phyloP scores from a whole-genome alignment of 2,329 filamentous ascomycete genomes.

The Sordariomycetes sp. region DNA sequence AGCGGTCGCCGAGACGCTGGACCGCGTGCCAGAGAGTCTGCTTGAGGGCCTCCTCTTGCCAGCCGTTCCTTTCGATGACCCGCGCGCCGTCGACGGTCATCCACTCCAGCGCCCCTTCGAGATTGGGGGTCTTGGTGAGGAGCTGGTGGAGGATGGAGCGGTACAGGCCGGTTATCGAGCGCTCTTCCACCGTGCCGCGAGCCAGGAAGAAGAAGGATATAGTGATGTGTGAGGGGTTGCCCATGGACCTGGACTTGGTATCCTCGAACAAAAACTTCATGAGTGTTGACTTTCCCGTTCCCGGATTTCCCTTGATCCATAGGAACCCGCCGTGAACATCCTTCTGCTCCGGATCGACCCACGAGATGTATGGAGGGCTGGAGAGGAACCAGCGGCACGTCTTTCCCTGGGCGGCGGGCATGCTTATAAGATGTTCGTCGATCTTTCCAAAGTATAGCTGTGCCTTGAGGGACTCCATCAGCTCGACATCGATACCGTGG shows the following conservation, averaged over 20 bases:
- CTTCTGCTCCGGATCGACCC: neutral
- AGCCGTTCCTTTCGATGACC: neutral
- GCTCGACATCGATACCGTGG: neutral
- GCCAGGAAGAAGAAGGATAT: constrained; percentile 35
- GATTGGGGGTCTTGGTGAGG: constrained; percentile 12
- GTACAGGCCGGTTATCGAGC: constrained; percentile 23
- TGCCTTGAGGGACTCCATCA: neutral
- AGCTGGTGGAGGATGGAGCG: constrained; percentile 24
- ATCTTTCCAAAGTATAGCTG: neutral
- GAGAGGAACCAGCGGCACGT: neutral
- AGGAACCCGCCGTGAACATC: constrained; percentile 14
- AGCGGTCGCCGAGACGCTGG: constrained; percentile 11
- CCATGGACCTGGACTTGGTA: constrained; percentile 16
- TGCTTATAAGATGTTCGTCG: neutral
- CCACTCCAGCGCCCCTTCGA: constrained; percentile 19
- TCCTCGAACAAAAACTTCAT: constrained; percentile 3
- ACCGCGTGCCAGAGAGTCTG: constrained; percentile 14
- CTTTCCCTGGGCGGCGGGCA: neutral
- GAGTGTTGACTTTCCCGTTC: constrained; percentile 28
- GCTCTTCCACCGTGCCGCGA: constrained; percentile 24
- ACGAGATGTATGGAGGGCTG: neutral
- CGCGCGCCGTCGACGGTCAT: constrained; percentile 11
- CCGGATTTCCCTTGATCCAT: constrained; percentile 29
- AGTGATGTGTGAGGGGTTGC: constrained; percentile 12
- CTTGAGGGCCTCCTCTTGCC: neutral